A percentile compares a stretch with the other conserved stretches of the same genome.
Evolutionary conservation across 495 filamentous ascomycete genomes (phyloP).

Genomic region (Daldinia caldariorum): DNA sequence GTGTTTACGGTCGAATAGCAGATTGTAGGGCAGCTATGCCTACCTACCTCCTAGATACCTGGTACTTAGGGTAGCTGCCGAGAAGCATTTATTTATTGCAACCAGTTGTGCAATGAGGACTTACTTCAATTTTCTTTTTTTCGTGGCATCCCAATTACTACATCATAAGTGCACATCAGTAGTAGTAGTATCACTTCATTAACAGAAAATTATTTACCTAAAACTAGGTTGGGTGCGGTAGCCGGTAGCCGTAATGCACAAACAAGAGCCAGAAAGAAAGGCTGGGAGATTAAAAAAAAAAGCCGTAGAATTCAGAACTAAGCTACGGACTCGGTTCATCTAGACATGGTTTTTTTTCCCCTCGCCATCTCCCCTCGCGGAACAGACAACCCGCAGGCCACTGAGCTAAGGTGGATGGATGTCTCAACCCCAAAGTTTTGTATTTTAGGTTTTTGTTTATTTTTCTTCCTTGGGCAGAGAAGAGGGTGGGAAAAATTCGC

Average conservation of each 20-base stretch:
- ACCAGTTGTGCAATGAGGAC: not conserved
- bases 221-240: no score
- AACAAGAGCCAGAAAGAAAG: not conserved
- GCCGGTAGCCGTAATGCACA: not conserved
- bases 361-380: slow-evolving; percentile 5
- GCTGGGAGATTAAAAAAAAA: slow-evolving; percentile 18
- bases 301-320: slow-evolving; percentile 33
- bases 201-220: not conserved
- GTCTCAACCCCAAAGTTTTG: slow-evolving; percentile 11
- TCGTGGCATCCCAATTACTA: not conserved
- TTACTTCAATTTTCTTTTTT: not conserved
- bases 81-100: not conserved
- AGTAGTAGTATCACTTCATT: not conserved
- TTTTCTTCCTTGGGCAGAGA: slow-evolving; percentile 5
- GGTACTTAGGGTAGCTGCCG: no score
- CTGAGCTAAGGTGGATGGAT: slow-evolving; percentile 15
- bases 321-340: slow-evolving; percentile 32
- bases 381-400: slow-evolving; percentile 12
- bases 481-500: slow-evolving; percentile 3
- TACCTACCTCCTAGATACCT: no score
- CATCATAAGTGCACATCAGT: not conserved
- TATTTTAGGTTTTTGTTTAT: not conserved
- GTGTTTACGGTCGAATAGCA: not conserved
- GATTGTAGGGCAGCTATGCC: not conserved
- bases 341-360: slow-evolving; percentile 16